These are phyloP conservation scores for Rutstroemia sp. DNA, from an alignment of 2,329 filamentous ascomycete species.

Conservation along the genomic window DNA sequence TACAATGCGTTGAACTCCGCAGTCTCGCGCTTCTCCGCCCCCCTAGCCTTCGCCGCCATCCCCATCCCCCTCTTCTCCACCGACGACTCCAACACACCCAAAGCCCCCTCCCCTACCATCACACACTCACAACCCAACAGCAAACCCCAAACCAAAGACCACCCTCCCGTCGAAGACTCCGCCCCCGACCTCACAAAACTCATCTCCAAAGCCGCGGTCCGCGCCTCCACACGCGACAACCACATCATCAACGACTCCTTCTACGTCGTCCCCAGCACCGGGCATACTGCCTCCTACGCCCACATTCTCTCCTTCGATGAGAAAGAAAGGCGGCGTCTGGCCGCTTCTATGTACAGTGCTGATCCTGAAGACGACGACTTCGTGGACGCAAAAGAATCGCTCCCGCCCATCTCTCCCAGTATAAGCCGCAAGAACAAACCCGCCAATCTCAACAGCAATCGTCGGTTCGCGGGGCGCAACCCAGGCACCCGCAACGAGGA, in stretches of 20 bases:
- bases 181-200: slow-evolving; percentile 78
- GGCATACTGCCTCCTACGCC: slow-evolving; percentile 88
- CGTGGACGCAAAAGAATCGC: slow-evolving; percentile 73
- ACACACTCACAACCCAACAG: slow-evolving; percentile 29
- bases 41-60: slow-evolving; percentile 85
- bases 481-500: slow-evolving; percentile 61
- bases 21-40: slow-evolving; percentile 82
- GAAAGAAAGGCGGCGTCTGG: slow-evolving; percentile 56
- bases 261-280: slow-evolving; percentile 88
- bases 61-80: slow-evolving; percentile 66
- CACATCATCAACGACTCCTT: slow-evolving; percentile 67
- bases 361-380: slow-evolving; percentile 68
- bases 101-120: slow-evolving; percentile 32
- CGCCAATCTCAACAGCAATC: slow-evolving; percentile 31
- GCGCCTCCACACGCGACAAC: slow-evolving; percentile 65
- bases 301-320: slow-evolving; percentile 70
- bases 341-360: slow-evolving; percentile 39
- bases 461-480: slow-evolving; percentile 26
- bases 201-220: slow-evolving; percentile 78
- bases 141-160: slow-evolving; percentile 18
- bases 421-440: slow-evolving; percentile 17
- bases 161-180: slow-evolving; percentile 44
- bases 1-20: slow-evolving; percentile 87
- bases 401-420: slow-evolving; percentile 31
- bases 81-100: slow-evolving; percentile 35